Evolutionary conservation across 1,139 yeast genomes (phyloP).

Genomic region (Suhomyces maxii): DNA sequence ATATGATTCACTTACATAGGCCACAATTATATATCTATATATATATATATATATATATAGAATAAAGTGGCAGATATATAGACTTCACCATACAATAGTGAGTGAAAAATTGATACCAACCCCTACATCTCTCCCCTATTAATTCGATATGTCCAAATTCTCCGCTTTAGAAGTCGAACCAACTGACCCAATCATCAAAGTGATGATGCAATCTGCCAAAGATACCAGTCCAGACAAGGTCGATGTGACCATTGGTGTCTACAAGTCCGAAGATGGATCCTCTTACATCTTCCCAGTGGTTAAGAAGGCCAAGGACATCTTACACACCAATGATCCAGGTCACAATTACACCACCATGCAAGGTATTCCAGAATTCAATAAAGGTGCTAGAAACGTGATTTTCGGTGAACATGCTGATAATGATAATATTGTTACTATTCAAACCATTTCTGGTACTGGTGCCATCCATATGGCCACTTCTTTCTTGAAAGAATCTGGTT

Average conservation of each 20-base stretch:
- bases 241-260: conserved; percentile 47
- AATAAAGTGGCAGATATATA: too few relatives aligned
- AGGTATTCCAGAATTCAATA: conserved; percentile 40
- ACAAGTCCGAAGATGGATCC: conserved; percentile 39
- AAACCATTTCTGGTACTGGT: conserved; percentile 48
- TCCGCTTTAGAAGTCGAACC: conserved; percentile 26
- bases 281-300: conserved; percentile 42
- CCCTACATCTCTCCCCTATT: too few relatives aligned
- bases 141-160: conserved; percentile 20
- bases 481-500: conserved; percentile 32
- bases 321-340: conserved; percentile 39
- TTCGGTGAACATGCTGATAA: conserved; percentile 32
- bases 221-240: conserved; percentile 36
- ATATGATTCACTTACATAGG: too few relatives aligned
- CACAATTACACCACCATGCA: conserved; percentile 47
- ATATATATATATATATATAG: too few relatives aligned
- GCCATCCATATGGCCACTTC: conserved; percentile 41
- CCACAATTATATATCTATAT: too few relatives aligned
- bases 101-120: too few relatives aligned
- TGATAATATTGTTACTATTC: conserved; percentile 37
- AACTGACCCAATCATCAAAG: conserved; percentile 41
- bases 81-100: too few relatives aligned
- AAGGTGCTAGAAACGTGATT: conserved; percentile 36
- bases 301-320: conserved; percentile 32
- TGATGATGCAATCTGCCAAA: conserved; percentile 26